Evolutionary conservation across 2,329 filamentous ascomycete species (phyloP).

Genomic region (Neonectria punicea): DNA sequence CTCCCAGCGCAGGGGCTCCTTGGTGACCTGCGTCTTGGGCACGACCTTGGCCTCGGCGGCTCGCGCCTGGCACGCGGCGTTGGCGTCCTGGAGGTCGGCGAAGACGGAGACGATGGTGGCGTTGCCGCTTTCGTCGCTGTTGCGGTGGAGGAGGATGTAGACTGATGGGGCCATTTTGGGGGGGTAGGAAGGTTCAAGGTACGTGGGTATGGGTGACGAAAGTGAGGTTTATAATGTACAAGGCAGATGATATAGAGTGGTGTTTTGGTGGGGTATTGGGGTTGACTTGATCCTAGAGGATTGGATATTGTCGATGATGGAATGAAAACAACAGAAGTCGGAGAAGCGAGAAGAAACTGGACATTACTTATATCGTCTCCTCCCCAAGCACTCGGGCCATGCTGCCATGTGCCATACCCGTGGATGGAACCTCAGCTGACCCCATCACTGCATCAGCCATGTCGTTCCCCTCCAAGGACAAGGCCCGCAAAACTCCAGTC

Average conservation of each 20-base stretch:
- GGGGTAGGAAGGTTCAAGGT: neutral
- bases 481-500: neutral
- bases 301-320: neutral
- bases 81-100: conserved; percentile 49
- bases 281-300: neutral
- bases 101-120: conserved; percentile 47
- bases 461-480: conserved; percentile 12
- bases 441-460: conserved; percentile 10
- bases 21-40: conserved; percentile 30
- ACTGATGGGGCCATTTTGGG: conserved; percentile 42
- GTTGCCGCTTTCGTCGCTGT: conserved; percentile 42
- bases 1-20: conserved; percentile 49
- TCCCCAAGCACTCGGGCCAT: conserved; percentile 30
- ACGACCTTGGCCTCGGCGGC: conserved; percentile 44
- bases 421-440: conserved; percentile 27
- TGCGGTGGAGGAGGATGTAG: conserved; percentile 48
- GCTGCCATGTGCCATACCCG: neutral
- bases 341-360: conserved; percentile 11
- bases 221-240: conserved; percentile 14
- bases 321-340: conserved; percentile 10
- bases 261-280: conserved; percentile 3
- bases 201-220: conserved; percentile 1
- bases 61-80: conserved; percentile 46
- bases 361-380: conserved; percentile 41
- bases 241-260: neutral